phyloP scores from a whole-genome alignment of 2,329 filamentous ascomycete species.

The Penicillium aurantiogriseum region DNA sequence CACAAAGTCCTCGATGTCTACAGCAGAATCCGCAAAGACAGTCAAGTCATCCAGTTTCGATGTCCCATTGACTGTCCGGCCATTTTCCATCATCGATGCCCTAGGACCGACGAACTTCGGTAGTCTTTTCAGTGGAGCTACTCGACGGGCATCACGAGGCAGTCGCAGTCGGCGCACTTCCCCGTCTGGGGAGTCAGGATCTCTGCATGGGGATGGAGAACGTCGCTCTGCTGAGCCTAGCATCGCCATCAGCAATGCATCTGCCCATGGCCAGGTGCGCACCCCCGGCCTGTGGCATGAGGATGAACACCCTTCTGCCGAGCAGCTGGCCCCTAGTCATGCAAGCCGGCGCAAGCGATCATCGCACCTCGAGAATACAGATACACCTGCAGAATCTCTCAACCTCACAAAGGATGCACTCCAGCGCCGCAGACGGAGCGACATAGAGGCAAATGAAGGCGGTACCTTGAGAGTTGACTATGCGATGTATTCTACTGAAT shows the following conservation, averaged over 20 bases:
- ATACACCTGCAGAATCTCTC: slow-evolving; percentile 36
- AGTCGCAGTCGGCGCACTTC: slow-evolving; percentile 40
- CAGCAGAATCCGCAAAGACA: slow-evolving; percentile 47
- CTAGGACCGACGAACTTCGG: slow-evolving; percentile 36
- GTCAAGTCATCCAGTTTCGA: slow-evolving; percentile 38
- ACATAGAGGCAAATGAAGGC: slow-evolving; percentile 24
- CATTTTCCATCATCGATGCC: slow-evolving; percentile 31
- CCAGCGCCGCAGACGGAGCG: slow-evolving; percentile 32
- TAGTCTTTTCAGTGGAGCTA: slow-evolving; percentile 43
- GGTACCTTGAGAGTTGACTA: slow-evolving; percentile 23
- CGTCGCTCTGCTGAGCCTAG: slow-evolving; percentile 41
- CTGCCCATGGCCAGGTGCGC: slow-evolving; percentile 45
- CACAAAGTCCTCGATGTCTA: slow-evolving; percentile 45
- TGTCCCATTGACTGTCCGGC: slow-evolving; percentile 18
- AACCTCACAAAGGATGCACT: slow-evolving; percentile 36
- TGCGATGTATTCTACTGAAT: slow-evolving; percentile 26
- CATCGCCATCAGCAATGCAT: slow-evolving; percentile 45
- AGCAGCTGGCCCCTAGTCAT: slow-evolving; percentile 12
- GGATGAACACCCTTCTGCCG: slow-evolving; percentile 16
- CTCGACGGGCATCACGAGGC: slow-evolving; percentile 36
- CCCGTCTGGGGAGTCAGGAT: slow-evolving; percentile 35
- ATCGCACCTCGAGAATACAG: slow-evolving; percentile 33
- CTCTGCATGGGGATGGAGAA: slow-evolving; percentile 37
- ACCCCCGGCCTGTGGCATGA: slow-evolving; percentile 38
- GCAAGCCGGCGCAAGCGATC: slow-evolving; percentile 39